A percentile compares a stretch with the other conserved stretches of the same genome.
phyloP scores from a whole-genome alignment of 2,329 filamentous ascomycete genomes.

The Davidsoniella virescens region DNA sequence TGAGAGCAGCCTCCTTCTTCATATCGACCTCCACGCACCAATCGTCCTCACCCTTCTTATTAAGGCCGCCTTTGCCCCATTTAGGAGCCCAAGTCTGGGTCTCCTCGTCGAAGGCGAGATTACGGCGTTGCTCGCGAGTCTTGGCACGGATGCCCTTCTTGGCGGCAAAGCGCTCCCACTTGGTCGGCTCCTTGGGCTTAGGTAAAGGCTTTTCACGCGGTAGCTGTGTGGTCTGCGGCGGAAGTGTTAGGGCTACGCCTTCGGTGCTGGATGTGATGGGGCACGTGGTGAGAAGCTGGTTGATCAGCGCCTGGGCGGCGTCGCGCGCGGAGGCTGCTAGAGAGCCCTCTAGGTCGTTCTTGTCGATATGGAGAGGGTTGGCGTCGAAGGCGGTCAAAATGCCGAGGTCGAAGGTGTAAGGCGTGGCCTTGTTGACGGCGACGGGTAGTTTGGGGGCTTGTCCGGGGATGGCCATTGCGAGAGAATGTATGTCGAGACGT shows the following conservation, averaged over 20 bases:
- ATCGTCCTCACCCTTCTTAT: constrained; percentile 67
- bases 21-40: constrained; percentile 89
- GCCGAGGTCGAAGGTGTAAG: constrained; percentile 85
- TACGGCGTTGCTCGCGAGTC: constrained; percentile 55
- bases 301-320: constrained; percentile 80
- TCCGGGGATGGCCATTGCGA: constrained; percentile 22
- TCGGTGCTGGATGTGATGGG: constrained; percentile 52
- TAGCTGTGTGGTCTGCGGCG: constrained; percentile 49
- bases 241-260: constrained; percentile 66
- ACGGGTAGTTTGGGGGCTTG: constrained; percentile 39
- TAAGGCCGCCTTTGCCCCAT: constrained; percentile 88
- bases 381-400: constrained; percentile 75
- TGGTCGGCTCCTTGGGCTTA: constrained; percentile 64
- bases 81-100: constrained; percentile 80
- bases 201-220: constrained; percentile 90
- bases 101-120: constrained; percentile 71
- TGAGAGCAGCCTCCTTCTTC: constrained; percentile 46
- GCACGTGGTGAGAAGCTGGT: constrained; percentile 84
- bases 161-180: constrained; percentile 89
- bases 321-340: constrained; percentile 67
- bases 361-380: constrained; percentile 54
- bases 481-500: constrained; percentile 1
- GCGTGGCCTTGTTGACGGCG: constrained; percentile 64
- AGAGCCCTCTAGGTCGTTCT: constrained; percentile 39
- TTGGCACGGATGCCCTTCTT: constrained; percentile 95